Evolutionary conservation across 768 basidiomycete genomes (phyloP).

Genomic region (Phlebiopsis flavidoalba): DNA sequence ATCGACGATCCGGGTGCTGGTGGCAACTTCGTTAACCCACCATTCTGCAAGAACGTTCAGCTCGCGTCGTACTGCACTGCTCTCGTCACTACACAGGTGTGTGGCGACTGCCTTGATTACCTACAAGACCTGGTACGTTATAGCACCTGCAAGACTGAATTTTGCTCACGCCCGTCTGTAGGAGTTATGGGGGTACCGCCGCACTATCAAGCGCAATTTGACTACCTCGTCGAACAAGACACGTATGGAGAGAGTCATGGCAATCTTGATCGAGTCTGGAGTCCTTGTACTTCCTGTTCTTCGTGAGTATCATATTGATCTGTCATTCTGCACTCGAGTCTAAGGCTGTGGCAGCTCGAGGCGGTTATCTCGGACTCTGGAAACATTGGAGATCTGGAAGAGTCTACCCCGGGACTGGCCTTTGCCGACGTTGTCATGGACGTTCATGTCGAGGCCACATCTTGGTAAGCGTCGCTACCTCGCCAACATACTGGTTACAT

Average conservation of each 20-base stretch:
- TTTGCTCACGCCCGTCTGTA: neutral
- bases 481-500: neutral
- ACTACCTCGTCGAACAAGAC: neutral
- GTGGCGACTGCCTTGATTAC: constrained; percentile 17
- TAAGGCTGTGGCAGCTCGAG: neutral
- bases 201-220: neutral
- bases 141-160: too few species aligned
- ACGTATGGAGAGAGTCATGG: constrained; percentile 13
- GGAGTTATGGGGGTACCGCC: neutral
- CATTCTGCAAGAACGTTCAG: constrained; percentile 20
- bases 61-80: constrained; percentile 17
- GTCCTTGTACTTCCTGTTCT: constrained; percentile 22
- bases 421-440: constrained; percentile 12
- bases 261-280: constrained; percentile 21
- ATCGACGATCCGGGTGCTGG: constrained; percentile 7
- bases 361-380: constrained; percentile 2
- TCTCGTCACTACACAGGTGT: constrained; percentile 14
- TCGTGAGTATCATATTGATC: constrained; percentile 8
- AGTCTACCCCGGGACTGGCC: neutral
- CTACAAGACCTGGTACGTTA: constrained; percentile 16
- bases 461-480: constrained; percentile 10
- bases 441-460: constrained; percentile 15
- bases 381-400: constrained; percentile 6
- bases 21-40: constrained; percentile 14
- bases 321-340: too few species aligned